These are phyloP conservation scores for Nicotiana rustica DNA, from an alignment of 305 asterid species.

Conservation along the genomic window DNA sequence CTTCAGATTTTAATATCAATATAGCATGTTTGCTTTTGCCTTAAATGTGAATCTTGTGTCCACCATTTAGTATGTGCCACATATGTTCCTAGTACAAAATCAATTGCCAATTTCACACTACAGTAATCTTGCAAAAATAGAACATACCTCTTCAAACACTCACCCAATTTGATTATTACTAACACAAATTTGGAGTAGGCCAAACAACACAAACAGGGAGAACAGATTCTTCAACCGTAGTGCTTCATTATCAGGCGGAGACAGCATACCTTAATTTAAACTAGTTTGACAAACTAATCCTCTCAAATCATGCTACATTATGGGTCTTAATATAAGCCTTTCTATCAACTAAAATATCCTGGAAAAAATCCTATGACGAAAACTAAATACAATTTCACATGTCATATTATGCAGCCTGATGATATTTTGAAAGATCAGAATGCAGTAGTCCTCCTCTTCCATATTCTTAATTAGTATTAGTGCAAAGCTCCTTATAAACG, in stretches of 20 bases:
- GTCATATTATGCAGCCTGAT: conserved; percentile 10
- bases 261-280: not conserved
- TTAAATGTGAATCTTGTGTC: not conserved
- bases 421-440: not conserved
- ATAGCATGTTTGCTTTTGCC: not conserved
- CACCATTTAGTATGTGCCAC: conserved; percentile 26
- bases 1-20: not conserved
- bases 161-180: not conserved
- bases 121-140: conserved; percentile 3
- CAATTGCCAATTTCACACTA: not conserved
- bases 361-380: not conserved
- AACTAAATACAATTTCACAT: not conserved
- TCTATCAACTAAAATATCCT: not conserved
- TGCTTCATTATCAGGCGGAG: not conserved
- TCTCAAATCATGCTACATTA: not conserved
- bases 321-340: not conserved
- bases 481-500: conserved; percentile 9
- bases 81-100: not conserved
- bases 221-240: not conserved
- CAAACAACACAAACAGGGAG: not conserved
- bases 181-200: not conserved
- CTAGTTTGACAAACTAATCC: conserved; percentile 6
- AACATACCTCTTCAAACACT: not conserved
- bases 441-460: not conserved
- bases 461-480: not conserved